A percentile compares a stretch with the other conserved stretches of the same genome.
These are phyloP conservation scores for Pseudogymnoascus sp. DNA, from an alignment of 2,329 filamentous ascomycete species.

Conservation along the genomic window DNA sequence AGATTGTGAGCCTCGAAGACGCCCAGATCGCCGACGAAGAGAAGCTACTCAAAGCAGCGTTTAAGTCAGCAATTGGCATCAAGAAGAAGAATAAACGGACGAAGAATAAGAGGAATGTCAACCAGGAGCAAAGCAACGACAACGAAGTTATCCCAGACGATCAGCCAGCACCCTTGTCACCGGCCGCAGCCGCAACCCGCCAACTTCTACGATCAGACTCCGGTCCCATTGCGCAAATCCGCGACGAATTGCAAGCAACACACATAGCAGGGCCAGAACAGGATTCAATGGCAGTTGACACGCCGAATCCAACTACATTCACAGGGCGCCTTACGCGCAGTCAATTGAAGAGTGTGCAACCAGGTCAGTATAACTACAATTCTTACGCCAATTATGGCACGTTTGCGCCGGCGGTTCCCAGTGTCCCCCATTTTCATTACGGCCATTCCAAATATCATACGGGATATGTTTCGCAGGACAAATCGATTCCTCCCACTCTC, in stretches of 20 bases:
- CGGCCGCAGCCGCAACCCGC: neutral
- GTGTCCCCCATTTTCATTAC: neutral
- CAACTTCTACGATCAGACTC: conserved; percentile 3
- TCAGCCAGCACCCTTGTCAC: conserved; percentile 1
- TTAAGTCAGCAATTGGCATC: conserved; percentile 25
- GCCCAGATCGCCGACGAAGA: conserved; percentile 21
- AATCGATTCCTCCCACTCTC: neutral
- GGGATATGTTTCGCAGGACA: neutral
- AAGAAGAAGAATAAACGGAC: conserved; percentile 23
- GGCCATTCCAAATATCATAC: neutral
- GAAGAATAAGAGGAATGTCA: conserved; percentile 19
- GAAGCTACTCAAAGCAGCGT: conserved; percentile 28
- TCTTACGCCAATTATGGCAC: conserved; percentile 12
- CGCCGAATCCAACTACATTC: conserved; percentile 1
- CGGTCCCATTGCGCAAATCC: neutral
- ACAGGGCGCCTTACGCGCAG: conserved; percentile 21
- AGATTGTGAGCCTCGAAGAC: conserved; percentile 14
- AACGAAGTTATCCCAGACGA: conserved; percentile 10
- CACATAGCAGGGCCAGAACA: neutral
- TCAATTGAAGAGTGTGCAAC: conserved; percentile 24
- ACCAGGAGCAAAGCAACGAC: neutral
- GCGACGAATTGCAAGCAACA: conserved; percentile 4
- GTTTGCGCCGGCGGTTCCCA: conserved; percentile 6
- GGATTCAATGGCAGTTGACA: neutral
- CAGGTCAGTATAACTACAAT: conserved; percentile 26